phyloP scores from a whole-genome alignment of 345 rosid genomes.

The Populus euphratica region DNA sequence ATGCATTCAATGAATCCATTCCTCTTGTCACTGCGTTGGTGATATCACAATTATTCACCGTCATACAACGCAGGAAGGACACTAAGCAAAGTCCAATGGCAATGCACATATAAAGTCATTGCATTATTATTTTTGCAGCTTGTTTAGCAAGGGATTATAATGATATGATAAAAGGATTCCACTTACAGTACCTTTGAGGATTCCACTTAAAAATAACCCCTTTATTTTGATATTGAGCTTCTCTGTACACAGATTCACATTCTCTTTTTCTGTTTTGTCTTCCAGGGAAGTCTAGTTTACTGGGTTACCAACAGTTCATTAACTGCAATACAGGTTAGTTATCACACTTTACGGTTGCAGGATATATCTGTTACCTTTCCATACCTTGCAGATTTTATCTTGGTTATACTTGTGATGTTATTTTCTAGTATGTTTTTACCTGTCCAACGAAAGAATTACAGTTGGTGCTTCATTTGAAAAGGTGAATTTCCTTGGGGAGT shows the following conservation, averaged over 20 bases:
- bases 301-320: constrained; percentile 82
- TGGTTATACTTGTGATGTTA: neutral
- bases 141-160: neutral
- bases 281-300: constrained; percentile 84
- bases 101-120: neutral
- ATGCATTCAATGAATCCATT: too few relatives aligned
- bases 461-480: neutral
- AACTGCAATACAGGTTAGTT: constrained; percentile 68
- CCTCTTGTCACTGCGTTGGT: too few relatives aligned
- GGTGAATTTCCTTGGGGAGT: neutral
- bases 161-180: neutral
- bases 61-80: too few relatives aligned
- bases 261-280: constrained; percentile 22
- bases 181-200: neutral
- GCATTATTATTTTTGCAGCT: neutral
- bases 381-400: neutral
- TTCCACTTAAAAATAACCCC: neutral
- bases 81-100: neutral
- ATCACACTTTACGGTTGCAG: neutral
- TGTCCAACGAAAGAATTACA: neutral
- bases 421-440: neutral
- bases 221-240: neutral
- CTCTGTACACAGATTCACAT: constrained; percentile 9
- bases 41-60: too few relatives aligned
- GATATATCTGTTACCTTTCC: neutral